Evolutionary conservation across 1,284 basidiomycete genomes (phyloP), one percentile per base, ranked within the genome.

Genomic region (Trametes versicolor): DNA sequence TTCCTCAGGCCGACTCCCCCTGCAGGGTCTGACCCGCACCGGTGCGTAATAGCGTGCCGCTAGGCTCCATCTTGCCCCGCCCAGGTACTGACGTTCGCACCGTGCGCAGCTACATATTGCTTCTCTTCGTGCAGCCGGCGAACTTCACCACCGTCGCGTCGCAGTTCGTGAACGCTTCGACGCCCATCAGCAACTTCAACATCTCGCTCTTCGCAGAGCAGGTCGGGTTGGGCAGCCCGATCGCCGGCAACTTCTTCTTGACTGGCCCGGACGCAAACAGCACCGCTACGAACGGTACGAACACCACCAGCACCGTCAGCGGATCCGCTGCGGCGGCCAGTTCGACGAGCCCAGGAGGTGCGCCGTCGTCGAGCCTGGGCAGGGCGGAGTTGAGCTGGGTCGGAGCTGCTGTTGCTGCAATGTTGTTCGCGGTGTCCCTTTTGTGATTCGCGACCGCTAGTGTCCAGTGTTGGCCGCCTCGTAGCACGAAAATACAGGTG

Each of bases 21-120:
- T 2, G 71, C 74, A 25, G 81, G 81, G 0, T 84, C 83, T 51
- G 80, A 82, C 70, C 80, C 83, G n/a, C 84, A 86, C 66, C 77
- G 83, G 83, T 43, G 17, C 15, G 41, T 84, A 29, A 43, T 60
- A 60, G 17, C 25, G 12, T 21, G n/a, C 15, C 37, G 12, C 27
- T 48, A 15, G 29, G 10, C 41, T 19, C 17, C 17, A 17, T 43
- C 6, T 15, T 27, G 29, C 23, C 17, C 36, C 34, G 25, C 36
- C 15, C 47, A 25, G 29, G 23, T 36, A 52, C 32, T 47, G 29
- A 53, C 19, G 53, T 34, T 25, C n/a, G n/a, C 63, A 21, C 27
- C 37, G 21, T 41, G 36, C 13, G 23, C 63, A 76, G 75, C 37
- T 76, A 76, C 63, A 71, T 68, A 13, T 66, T 74, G 50, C 66